phyloP scores from a whole-genome alignment of 371 early-diverging fungal species.

The Mucor lusitanicus region DNA sequence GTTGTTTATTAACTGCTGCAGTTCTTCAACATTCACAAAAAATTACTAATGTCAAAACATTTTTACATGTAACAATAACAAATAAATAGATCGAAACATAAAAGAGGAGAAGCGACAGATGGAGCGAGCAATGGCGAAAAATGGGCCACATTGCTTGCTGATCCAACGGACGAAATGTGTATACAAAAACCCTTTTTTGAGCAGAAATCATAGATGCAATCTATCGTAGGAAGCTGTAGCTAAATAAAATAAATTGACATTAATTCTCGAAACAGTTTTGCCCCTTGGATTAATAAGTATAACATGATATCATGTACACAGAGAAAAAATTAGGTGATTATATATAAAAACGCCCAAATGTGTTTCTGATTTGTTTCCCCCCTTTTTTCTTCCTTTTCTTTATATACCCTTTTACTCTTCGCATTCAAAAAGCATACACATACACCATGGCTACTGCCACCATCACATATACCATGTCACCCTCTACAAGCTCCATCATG shows the following conservation, averaged over 20 bases:
- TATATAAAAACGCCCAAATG: background rate
- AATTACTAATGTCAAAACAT: background rate
- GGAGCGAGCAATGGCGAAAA: background rate
- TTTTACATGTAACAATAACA: background rate
- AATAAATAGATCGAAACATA: background rate
- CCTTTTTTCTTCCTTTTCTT: background rate
- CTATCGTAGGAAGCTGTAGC: background rate
- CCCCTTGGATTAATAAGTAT: background rate
- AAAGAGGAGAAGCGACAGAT: background rate
- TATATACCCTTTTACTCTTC: background rate
- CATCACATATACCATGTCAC: background rate
- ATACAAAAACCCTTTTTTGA: background rate
- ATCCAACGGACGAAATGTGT: background rate
- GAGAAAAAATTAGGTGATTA: background rate
- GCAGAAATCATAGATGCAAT: background rate
- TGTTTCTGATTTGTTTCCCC: background rate
- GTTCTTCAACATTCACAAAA: background rate
- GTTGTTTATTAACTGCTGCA: background rate
- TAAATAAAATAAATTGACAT: background rate
- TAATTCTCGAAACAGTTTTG: background rate
- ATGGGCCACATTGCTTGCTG: background rate
- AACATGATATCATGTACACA: slow-evolving; percentile 7
- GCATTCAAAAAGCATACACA: background rate
- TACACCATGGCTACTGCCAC: slow-evolving; percentile 1
- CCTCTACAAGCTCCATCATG: slow-evolving; percentile 1